Percentiles rank a stretch among this genome's conserved stretches.
Evolutionary conservation across 345 rosid species (phyloP).

Genomic region (Melastoma malabathricum): DNA sequence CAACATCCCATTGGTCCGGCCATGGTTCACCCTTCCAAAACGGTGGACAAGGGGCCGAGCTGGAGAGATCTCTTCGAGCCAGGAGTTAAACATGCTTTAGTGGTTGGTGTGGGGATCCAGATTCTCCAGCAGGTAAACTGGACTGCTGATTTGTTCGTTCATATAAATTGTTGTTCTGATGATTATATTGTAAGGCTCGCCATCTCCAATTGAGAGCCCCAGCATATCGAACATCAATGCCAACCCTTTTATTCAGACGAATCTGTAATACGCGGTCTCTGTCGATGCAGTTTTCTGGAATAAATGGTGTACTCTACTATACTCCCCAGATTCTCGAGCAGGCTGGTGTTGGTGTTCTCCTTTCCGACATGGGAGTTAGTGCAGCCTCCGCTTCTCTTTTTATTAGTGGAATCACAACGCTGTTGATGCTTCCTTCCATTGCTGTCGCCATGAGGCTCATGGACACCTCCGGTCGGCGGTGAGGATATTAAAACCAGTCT

Average conservation of each 20-base stretch:
- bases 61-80: constrained; percentile 16
- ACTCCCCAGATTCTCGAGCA: constrained; percentile 36
- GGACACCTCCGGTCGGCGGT: constrained; percentile 39
- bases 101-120: constrained; percentile 12
- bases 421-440: constrained; percentile 34
- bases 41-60: constrained; percentile 9
- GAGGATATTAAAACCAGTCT: neutral
- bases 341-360: constrained; percentile 33
- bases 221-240: too few species aligned
- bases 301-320: constrained; percentile 37
- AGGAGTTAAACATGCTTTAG: constrained; percentile 14
- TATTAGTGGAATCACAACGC: constrained; percentile 18
- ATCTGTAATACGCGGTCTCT: neutral
- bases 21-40: constrained; percentile 12
- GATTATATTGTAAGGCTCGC: too few species aligned
- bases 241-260: neutral
- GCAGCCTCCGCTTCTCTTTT: constrained; percentile 28
- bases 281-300: constrained; percentile 22
- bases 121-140: constrained; percentile 14
- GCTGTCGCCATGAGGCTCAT: constrained; percentile 33
- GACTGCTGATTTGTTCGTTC: neutral
- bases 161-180: too few species aligned
- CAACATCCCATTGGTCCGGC: constrained; percentile 16
- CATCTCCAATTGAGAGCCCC: too few species aligned
- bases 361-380: constrained; percentile 21